These are phyloP conservation scores for Avena atlantica DNA, from an alignment of 176 grass and related monocot genomes.

Conservation along the genomic window DNA sequence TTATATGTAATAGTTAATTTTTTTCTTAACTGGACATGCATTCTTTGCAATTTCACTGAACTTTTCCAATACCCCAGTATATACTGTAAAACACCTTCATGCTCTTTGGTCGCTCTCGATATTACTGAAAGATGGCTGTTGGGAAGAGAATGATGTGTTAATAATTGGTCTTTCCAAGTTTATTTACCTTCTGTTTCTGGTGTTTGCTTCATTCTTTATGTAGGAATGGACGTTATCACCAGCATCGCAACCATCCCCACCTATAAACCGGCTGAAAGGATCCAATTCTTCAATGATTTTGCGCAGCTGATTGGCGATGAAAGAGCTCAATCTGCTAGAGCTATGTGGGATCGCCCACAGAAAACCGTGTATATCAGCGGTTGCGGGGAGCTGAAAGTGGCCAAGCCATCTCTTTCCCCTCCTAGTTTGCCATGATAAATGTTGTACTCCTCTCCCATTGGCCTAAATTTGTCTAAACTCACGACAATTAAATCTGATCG, in stretches of 20 bases:
- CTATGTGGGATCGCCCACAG: conserved; percentile 86
- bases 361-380: conserved; percentile 88
- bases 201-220: conserved; percentile 27
- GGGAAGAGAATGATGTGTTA: conserved; percentile 18
- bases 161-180: not conserved
- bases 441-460: not conserved
- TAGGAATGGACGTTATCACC: conserved; percentile 89
- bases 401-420: conserved; percentile 78
- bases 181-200: conserved; percentile 2
- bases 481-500: no score
- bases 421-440: conserved; percentile 73
- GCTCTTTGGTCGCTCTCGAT: not conserved
- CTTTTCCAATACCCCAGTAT: not conserved
- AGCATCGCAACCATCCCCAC: conserved; percentile 81
- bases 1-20: not conserved
- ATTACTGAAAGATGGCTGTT: not conserved
- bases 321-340: conserved; percentile 81
- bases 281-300: conserved; percentile 83
- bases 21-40: not conserved
- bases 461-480: no score
- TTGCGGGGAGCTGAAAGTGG: conserved; percentile 87
- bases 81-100: not conserved
- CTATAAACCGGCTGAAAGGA: conserved; percentile 85
- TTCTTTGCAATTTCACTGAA: not conserved
- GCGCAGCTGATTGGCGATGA: conserved; percentile 82